Evolutionary conservation across 495 filamentous ascomycete genomes (phyloP).

Genomic region (Umbilicaria muhlenbergii): DNA sequence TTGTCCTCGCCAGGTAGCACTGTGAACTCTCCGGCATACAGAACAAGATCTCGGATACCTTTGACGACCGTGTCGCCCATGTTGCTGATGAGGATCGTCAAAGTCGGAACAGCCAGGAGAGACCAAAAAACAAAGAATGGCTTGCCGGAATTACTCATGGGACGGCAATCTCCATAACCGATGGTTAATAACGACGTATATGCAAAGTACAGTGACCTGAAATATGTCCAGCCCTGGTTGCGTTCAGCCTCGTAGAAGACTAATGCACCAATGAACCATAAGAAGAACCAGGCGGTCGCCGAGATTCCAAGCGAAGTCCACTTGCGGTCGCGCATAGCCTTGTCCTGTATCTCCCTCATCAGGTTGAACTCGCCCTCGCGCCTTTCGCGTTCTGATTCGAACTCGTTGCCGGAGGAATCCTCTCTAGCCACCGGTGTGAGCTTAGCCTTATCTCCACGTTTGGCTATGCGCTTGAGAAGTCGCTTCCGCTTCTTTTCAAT

Average conservation of each 20-base stretch:
- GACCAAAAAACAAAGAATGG: constrained; percentile 86
- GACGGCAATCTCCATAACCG: constrained; percentile 68
- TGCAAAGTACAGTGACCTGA: constrained; percentile 62
- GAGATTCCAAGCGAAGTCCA: constrained; percentile 58
- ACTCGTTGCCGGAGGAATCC: constrained; percentile 5
- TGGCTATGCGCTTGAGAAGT: constrained; percentile 35
- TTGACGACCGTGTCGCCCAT: constrained; percentile 63
- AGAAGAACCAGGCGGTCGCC: constrained; percentile 40
- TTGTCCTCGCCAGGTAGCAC: constrained; percentile 52
- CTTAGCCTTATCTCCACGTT: constrained; percentile 28
- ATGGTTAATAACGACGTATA: constrained; percentile 71
- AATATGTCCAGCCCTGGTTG: constrained; percentile 59
- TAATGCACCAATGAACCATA: constrained; percentile 69
- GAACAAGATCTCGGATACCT: constrained; percentile 47
- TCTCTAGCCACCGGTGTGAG: constrained; percentile 31
- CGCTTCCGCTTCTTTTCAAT: constrained; percentile 49
- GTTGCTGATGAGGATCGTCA: constrained; percentile 73
- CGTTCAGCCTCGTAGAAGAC: constrained; percentile 48
- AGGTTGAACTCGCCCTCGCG: constrained; percentile 57
- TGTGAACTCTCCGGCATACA: constrained; percentile 56
- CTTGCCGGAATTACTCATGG: constrained; percentile 53
- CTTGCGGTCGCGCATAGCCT: constrained; percentile 38
- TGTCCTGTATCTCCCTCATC: constrained; percentile 59
- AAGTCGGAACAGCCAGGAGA: constrained; percentile 62
- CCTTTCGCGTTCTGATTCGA: constrained; percentile 35